These are phyloP conservation scores for Malus asiatica DNA, from an alignment of 306 rosid species.

Conservation along the genomic window DNA sequence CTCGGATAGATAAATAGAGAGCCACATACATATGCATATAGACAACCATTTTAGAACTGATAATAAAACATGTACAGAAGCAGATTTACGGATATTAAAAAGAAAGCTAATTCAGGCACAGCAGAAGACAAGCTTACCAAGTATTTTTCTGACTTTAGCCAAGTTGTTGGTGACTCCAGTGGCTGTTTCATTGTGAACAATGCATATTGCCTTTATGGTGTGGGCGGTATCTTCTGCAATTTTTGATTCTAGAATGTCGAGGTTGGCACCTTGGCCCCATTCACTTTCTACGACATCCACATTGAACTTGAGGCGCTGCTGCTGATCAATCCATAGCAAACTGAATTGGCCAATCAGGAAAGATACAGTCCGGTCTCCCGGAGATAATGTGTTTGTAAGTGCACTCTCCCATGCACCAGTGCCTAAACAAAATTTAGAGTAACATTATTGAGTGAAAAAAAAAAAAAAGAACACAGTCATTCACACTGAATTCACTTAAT, in stretches of 20 bases:
- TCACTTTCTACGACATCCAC: conserved; percentile 96
- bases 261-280: conserved; percentile 95
- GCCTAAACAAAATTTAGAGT: conserved; percentile 40
- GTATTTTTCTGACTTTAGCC: conserved; percentile 69
- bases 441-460: not conserved
- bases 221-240: conserved; percentile 69
- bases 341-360: conserved; percentile 97
- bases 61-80: not conserved
- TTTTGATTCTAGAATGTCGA: conserved; percentile 75
- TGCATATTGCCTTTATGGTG: conserved; percentile 90
- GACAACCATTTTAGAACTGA: not conserved
- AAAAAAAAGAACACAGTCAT: not conserved
- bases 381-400: conserved; percentile 92
- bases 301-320: conserved; percentile 85
- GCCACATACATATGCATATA: not conserved
- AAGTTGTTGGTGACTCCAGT: conserved; percentile 92
- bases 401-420: conserved; percentile 99
- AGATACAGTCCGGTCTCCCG: conserved; percentile 82
- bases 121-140: conserved; percentile 49
- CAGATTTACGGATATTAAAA: not conserved
- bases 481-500: not conserved
- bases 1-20: not conserved
- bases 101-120: not conserved
- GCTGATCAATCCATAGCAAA: conserved; percentile 99
- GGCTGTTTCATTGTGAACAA: conserved; percentile 97